A percentile compares a stretch with the other conserved stretches of the same genome.
Conservation (phyloP, 345 rosid genomes). For the Boechera retrofracta region DNA sequence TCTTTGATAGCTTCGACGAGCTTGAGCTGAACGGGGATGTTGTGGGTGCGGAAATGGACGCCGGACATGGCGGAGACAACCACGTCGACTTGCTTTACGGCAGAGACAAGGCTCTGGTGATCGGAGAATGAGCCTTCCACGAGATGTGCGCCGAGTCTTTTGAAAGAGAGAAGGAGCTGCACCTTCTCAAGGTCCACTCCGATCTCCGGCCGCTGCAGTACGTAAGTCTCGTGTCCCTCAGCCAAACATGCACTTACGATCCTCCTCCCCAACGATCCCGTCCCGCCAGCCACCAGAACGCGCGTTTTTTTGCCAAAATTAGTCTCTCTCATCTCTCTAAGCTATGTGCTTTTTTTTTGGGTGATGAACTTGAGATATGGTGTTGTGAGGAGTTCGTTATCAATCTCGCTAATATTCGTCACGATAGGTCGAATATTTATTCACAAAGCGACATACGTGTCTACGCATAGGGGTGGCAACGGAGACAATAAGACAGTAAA, state of each 20-base stretch:
- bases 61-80: constrained; percentile 80
- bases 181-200: constrained; percentile 73
- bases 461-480: not conserved
- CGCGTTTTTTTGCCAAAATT: constrained; percentile 34
- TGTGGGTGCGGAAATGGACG: constrained; percentile 74
- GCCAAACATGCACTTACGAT: constrained; percentile 69
- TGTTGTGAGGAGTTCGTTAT: not conserved
- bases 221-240: constrained; percentile 62
- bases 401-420: not conserved
- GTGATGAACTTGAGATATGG: not conserved
- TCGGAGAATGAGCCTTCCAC: constrained; percentile 62
- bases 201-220: constrained; percentile 59
- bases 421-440: not conserved
- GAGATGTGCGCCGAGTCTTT: constrained; percentile 61
- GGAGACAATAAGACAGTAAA: not conserved
- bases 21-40: constrained; percentile 70
- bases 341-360: not conserved
- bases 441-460: not conserved
- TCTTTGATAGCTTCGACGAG: constrained; percentile 81
- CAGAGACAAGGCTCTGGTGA: constrained; percentile 45
- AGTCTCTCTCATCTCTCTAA: constrained; percentile 13
- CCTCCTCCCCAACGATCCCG: constrained; percentile 75
- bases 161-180: constrained; percentile 59
- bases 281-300: constrained; percentile 72
- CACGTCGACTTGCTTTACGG: constrained; percentile 68